phyloP scores from a whole-genome alignment of 2,329 filamentous ascomycete genomes.

The Paraphoma chrysanthemicola region DNA sequence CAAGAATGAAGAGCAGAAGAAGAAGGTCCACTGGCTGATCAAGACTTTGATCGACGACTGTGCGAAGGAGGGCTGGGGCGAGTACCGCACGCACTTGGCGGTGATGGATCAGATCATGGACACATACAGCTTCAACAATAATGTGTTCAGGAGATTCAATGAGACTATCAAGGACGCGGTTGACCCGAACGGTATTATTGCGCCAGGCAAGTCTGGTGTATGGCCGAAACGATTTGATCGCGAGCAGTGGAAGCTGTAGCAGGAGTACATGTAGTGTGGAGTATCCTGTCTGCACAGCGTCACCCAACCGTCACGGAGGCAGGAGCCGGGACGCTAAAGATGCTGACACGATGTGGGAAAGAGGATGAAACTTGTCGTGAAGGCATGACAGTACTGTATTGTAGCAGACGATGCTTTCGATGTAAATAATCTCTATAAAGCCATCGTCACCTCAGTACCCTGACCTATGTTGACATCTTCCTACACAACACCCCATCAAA shows the following conservation, averaged over 20 bases:
- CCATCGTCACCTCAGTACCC: too few relatives aligned
- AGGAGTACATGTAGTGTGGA: neutral
- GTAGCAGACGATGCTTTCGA: too few relatives aligned
- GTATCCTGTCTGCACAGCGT: too few relatives aligned
- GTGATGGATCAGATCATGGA: slow-evolving; percentile 56
- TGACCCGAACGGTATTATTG: slow-evolving; percentile 49
- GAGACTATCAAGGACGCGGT: slow-evolving; percentile 55
- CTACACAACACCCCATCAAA: too few relatives aligned
- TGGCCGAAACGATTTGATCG: slow-evolving; percentile 17
- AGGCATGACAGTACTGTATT: too few relatives aligned
- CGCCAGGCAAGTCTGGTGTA: slow-evolving; percentile 26
- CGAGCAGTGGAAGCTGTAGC: slow-evolving; percentile 5
- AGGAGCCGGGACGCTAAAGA: too few relatives aligned
- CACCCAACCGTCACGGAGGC: too few relatives aligned
- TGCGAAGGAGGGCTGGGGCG: slow-evolving; percentile 50
- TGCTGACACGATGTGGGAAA: too few relatives aligned
- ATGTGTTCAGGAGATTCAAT: slow-evolving; percentile 51
- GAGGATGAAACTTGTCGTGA: too few relatives aligned
- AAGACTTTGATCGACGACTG: slow-evolving; percentile 46
- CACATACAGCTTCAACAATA: slow-evolving; percentile 54
- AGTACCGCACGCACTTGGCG: slow-evolving; percentile 56
- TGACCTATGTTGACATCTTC: too few relatives aligned
- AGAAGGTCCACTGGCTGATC: slow-evolving; percentile 27
- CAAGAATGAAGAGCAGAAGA: slow-evolving; percentile 22
- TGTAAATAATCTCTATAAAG: too few relatives aligned